These are phyloP conservation scores for Phanerodontia chrysosporium DNA, from an alignment of 768 basidiomycete species.

Conservation along the genomic window DNA sequence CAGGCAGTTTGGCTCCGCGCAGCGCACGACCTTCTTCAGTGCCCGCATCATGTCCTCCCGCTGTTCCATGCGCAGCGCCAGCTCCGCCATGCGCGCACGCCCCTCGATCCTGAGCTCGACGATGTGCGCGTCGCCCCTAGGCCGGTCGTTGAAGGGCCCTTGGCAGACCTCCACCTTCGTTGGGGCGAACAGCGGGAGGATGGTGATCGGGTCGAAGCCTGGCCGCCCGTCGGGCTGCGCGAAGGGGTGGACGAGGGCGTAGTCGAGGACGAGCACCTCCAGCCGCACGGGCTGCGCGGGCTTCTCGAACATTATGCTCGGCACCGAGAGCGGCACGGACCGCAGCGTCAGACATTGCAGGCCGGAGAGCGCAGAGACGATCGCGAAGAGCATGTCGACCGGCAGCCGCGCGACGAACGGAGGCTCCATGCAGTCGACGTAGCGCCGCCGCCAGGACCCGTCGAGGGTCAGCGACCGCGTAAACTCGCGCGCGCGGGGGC, in stretches of 20 bases:
- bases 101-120: neutral
- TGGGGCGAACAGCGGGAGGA: neutral
- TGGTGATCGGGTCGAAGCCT: neutral
- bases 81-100: neutral
- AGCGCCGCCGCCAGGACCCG: neutral
- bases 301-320: neutral
- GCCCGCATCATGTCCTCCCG: neutral
- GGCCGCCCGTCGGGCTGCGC: neutral
- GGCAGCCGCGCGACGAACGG: neutral
- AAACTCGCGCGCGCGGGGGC: neutral
- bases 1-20: too few relatives aligned
- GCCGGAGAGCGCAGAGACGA: neutral
- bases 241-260: neutral
- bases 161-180: neutral
- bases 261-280: neutral
- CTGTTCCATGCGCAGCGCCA: neutral
- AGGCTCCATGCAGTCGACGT: neutral
- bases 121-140: neutral
- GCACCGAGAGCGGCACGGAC: neutral
- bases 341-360: neutral
- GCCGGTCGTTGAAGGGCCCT: neutral
- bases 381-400: neutral
- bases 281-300: neutral
- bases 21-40: too few relatives aligned
- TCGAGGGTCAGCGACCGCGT: neutral